Conservation (phyloP, 1,284 basidiomycete genomes). For the Tilletia walkeri region DNA sequence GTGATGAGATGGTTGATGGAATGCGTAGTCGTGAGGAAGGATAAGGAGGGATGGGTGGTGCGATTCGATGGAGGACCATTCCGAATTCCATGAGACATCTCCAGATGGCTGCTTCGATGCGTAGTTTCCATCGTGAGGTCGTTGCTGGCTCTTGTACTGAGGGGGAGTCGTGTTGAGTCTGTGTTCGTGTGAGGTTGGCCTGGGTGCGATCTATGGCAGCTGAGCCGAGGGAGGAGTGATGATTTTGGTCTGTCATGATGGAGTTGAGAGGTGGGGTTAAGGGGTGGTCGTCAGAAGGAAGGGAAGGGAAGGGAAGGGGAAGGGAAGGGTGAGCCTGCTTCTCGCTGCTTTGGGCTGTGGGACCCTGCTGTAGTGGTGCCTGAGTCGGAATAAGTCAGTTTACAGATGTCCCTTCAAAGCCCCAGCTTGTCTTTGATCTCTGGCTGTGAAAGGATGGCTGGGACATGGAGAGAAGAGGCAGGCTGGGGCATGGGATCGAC, state of each 20-base stretch:
- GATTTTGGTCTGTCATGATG: neutral
- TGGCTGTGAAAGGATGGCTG: too few relatives aligned
- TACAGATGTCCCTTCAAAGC: too few relatives aligned
- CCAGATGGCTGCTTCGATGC: conserved; percentile 6
- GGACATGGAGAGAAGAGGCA: too few relatives aligned
- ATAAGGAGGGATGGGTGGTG: conserved; percentile 2
- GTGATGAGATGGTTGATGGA: neutral
- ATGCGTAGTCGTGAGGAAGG: neutral
- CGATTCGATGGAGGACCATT: conserved; percentile 16
- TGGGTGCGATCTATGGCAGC: neutral
- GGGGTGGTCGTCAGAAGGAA: too few relatives aligned
- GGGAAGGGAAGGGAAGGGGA: too few relatives aligned
- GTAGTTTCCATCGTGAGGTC: neutral
- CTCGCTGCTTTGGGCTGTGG: too few relatives aligned
- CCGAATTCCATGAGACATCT: neutral
- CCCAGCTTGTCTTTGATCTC: too few relatives aligned
- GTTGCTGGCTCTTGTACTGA: neutral
- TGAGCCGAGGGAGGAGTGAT: neutral
- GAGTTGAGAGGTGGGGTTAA: too few relatives aligned
- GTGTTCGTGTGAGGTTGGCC: neutral
- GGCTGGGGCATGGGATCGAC: too few relatives aligned
- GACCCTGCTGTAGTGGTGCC: too few relatives aligned
- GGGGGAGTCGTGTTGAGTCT: neutral
- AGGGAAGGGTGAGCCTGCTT: too few relatives aligned
- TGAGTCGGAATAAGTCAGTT: too few relatives aligned